Evolutionary conservation across 352 stramenopile species (phyloP).

Genomic region (Phytopythium vexans): DNA sequence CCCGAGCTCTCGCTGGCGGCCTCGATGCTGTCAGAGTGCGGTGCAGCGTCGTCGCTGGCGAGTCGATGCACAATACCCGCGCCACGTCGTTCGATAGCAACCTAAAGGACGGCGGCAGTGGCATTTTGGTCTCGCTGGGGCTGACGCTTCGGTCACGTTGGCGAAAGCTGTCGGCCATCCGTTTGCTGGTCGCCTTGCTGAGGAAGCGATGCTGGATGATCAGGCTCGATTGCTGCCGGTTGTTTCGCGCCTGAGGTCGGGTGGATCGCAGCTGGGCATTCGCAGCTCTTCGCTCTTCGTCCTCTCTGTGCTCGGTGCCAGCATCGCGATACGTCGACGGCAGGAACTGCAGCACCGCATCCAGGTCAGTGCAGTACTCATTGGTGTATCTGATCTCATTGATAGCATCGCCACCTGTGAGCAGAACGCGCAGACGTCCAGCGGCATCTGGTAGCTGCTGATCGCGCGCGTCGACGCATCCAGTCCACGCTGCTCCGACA

Average conservation of each 20-base stretch:
- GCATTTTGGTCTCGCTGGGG: neutral
- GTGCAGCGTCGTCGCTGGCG: neutral
- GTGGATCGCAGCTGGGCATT: neutral
- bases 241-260: neutral
- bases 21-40: neutral
- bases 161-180: neutral
- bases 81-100: slow-evolving; percentile 4
- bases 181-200: neutral
- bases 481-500: neutral
- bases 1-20: neutral
- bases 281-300: slow-evolving; percentile 1
- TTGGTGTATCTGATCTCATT: neutral
- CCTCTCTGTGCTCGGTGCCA: slow-evolving; percentile 1
- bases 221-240: slow-evolving; percentile 2
- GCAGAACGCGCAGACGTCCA: slow-evolving; percentile 9
- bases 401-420: slow-evolving; percentile 1
- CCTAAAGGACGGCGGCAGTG: neutral
- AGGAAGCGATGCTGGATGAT: slow-evolving; percentile 7
- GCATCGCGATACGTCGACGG: slow-evolving; percentile 1
- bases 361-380: neutral
- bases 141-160: neutral
- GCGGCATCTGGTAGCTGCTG: neutral
- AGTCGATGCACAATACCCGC: slow-evolving; percentile 6
- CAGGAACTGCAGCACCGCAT: neutral
- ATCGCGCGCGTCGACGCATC: neutral